Evolutionary conservation across 495 filamentous ascomycete species (phyloP).

Genomic region (Lophiostoma macrostomum): DNA sequence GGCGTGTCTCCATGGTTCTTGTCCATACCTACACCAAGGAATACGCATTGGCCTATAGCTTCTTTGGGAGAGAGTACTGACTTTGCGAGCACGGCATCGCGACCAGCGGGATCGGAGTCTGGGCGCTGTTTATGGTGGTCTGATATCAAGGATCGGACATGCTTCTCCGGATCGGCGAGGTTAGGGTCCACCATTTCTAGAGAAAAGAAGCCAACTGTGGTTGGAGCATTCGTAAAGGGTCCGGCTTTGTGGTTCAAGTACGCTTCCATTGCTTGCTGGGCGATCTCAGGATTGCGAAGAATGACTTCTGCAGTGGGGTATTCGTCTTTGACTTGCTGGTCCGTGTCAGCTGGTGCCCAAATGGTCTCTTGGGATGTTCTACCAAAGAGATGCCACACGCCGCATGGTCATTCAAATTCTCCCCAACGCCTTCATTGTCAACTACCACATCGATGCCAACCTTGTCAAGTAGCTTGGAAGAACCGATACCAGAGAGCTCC

Average conservation of each 20-base stretch:
- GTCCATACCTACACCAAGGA: constrained; percentile 8
- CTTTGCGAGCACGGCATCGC: constrained; percentile 2
- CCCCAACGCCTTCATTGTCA: constrained; percentile 24
- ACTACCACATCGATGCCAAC: constrained; percentile 20
- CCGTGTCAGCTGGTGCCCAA: background rate
- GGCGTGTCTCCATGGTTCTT: background rate
- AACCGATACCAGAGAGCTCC: constrained; percentile 32
- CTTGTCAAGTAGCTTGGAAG: constrained; percentile 3
- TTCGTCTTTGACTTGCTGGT: constrained; percentile 24
- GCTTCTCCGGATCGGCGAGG: constrained; percentile 8
- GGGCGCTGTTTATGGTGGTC: constrained; percentile 13
- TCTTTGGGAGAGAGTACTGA: constrained; percentile 20
- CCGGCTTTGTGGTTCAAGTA: constrained; percentile 23
- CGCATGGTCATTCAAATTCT: constrained; percentile 31
- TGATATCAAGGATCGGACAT: constrained; percentile 15
- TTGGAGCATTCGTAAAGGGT: constrained; percentile 26
- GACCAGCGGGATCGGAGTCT: constrained; percentile 19
- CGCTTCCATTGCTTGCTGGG: constrained; percentile 20
- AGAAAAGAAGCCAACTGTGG: constrained; percentile 16
- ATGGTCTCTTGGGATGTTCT: background rate
- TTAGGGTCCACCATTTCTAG: constrained; percentile 9
- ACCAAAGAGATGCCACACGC: constrained; percentile 12
- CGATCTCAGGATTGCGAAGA: constrained; percentile 18
- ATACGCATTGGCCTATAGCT: constrained; percentile 17
- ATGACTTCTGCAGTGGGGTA: constrained; percentile 25